Evolutionary conservation across 352 stramenopile genomes (phyloP), one percentile per base, ranked within the genome.

Genomic region (Phytophthora melonis): DNA sequence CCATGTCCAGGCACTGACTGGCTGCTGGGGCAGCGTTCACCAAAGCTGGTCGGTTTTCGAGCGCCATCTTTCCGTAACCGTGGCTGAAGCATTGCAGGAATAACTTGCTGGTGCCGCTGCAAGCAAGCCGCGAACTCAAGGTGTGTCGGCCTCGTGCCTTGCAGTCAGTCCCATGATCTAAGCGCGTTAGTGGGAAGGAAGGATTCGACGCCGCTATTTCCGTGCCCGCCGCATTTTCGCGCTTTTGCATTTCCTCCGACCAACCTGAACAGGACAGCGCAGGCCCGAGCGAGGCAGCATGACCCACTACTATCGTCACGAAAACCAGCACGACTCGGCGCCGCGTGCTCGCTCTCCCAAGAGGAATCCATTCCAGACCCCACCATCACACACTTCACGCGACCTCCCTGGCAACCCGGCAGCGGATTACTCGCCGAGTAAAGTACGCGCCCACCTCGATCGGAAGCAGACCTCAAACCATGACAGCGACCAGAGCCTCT

Each of bases 401-500:
- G 43, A 63, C 0, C 80, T 83, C 7, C 74, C 68, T 41, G 55
- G 58, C 6, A 83, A 80, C 19, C 27, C 47, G 21, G 45, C 0
- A 50, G 14, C 32, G 45, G 54, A 58, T n/a, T 57, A 74, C 32
- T 70, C 59, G 1, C 60, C 70, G 6, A 55, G 47, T 39, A 78
- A 78, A 70, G 13, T 58, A 11, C 52, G 63, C 9, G 63, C n/a
- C 10, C 62, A 64, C 19, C 30, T 36, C 11, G 39, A 68, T 52
- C 43, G 25, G 16, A 69, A 74, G 34, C 66, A 63, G 23, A 21
- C 55, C 21, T 47, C 58, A 32, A 50, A 72, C 23, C 62, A 80
- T 18, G 81, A 90, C 16, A 93, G 78, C 47, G 84, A 93, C 62
- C 75, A 84, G 58, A 91, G 77, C 36, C 55, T 93, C 25, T 65